Evolutionary conservation across 345 rosid species (phyloP).

Genomic region (Hypericum perforatum): DNA sequence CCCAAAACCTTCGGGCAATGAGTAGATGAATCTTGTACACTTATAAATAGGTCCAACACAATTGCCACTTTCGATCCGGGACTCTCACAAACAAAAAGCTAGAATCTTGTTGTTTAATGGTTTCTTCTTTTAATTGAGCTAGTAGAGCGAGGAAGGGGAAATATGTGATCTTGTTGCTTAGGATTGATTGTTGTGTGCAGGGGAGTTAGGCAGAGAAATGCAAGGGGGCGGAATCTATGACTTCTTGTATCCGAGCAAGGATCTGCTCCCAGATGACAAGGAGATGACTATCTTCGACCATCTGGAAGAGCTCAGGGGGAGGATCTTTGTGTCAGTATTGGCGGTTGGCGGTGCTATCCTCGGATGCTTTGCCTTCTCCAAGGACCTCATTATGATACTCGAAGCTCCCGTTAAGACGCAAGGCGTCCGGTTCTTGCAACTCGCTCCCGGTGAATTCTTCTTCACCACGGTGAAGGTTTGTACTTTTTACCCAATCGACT

Average conservation of each 20-base stretch:
- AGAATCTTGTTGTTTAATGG: no score
- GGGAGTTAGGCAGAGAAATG: constrained; percentile 28
- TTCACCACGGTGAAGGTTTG: constrained; percentile 88
- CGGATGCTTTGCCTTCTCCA: constrained; percentile 92
- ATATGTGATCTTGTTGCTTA: constrained; percentile 8
- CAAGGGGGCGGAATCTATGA: constrained; percentile 43
- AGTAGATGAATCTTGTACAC: no score
- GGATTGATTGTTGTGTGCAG: background rate
- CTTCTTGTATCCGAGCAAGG: constrained; percentile 80
- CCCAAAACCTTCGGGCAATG: no score
- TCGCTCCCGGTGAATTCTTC: constrained; percentile 98
- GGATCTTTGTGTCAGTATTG: constrained; percentile 77
- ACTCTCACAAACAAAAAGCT: no score
- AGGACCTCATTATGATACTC: constrained; percentile 71
- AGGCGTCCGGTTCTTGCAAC: constrained; percentile 88
- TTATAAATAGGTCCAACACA: no score
- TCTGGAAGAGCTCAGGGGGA: constrained; percentile 85
- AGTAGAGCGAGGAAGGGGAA: background rate
- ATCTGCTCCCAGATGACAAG: constrained; percentile 87
- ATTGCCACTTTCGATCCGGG: no score
- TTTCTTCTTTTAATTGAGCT: no score
- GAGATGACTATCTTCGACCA: constrained; percentile 97
- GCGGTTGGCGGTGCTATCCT: constrained; percentile 87
- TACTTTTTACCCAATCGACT: no score
- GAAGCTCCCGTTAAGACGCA: constrained; percentile 95